Evolutionary conservation across 2,329 filamentous ascomycete species (phyloP).

Genomic region (Calonectria pseudoturangicola): DNA sequence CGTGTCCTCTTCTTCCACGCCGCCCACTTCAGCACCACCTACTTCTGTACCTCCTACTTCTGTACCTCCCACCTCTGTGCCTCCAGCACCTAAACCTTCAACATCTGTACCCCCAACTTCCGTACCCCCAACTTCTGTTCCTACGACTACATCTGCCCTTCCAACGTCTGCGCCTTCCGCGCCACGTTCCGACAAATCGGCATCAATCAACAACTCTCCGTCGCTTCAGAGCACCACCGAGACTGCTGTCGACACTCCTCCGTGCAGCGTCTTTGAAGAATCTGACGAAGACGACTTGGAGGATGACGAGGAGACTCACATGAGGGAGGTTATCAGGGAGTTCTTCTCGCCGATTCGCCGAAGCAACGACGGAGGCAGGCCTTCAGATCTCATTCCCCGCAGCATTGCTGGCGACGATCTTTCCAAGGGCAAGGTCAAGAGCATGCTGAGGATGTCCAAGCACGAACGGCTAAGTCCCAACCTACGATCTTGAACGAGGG

Average conservation of each 20-base stretch:
- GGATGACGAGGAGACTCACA: constrained; percentile 45
- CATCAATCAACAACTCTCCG: constrained; percentile 41
- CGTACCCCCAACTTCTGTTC: not conserved
- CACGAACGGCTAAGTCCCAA: constrained; percentile 60
- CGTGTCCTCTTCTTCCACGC: not conserved
- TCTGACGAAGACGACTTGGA: constrained; percentile 55
- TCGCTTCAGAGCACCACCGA: constrained; percentile 40
- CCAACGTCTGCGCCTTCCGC: constrained; percentile 6
- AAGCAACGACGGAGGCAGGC: constrained; percentile 47
- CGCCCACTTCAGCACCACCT: not conserved
- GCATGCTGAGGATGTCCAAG: constrained; percentile 35
- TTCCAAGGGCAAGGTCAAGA: constrained; percentile 5
- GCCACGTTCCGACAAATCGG: constrained; percentile 45
- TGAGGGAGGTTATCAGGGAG: constrained; percentile 48
- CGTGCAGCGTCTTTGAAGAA: constrained; percentile 59
- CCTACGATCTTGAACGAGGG: constrained; percentile 60
- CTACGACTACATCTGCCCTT: not conserved
- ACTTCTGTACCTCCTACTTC: not conserved
- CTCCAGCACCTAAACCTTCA: not conserved
- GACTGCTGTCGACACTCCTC: constrained; percentile 36
- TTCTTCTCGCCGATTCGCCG: constrained; percentile 47
- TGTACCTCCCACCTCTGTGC: constrained; percentile 9
- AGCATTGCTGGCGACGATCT: constrained; percentile 16
- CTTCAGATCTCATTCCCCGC: not conserved
- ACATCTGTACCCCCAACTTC: constrained; percentile 7